Evolutionary conservation across 192 early-diverging fungal genomes (phyloP), one percentile per base, ranked within the genome.

Genomic region (Backusella circina): DNA sequence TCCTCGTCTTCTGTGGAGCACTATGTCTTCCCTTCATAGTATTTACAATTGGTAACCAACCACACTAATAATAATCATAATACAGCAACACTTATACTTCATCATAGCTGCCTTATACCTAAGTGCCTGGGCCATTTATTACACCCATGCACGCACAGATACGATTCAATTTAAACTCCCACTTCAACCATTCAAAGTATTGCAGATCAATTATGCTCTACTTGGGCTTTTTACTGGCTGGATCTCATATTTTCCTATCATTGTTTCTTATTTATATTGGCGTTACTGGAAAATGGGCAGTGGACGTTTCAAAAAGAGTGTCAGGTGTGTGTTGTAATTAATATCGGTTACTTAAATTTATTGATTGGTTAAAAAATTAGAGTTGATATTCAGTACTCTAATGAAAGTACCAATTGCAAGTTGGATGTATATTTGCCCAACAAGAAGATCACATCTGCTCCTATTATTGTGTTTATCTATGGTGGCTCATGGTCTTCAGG

Each of bases 401-500:
- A 74, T 23, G 65, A 44, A 16, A 38, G 41, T 64, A 67, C 36
- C 1, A 18, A 39, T 4, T 73, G 71, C 15, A 70, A 33, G 18
- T 32, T 83, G 5, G 82, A 83, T 51, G 36, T 83, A 0, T 83
- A 83, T 57, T 37, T 70, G 2, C 82, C 82, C 8, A 1, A 64
- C 1, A 77, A 31, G 10, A 77, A 65, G 39, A 12, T 36, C 23
- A 47, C 67, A 23, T 36, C 65, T 10, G 57, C 73, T 37, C 88
- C 88, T 10, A 83, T 87, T 9, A 72, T 89, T 66, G 77, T 89
- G 0, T 89, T 89, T 67, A 79, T 89, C 66, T 83, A 89, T 70
- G 88, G 88, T 51, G 86, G 88, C 2, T 76, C 84, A 13, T 89
- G 88, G 88, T 77, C 82, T 5, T 82, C 83, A 26, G 88, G 88